Percentiles rank a stretch among this genome's conserved stretches.
These are phyloP conservation scores for Pseudozyma flocculosa DNA, from an alignment of 1,284 basidiomycete genomes.

Conservation along the genomic window DNA sequence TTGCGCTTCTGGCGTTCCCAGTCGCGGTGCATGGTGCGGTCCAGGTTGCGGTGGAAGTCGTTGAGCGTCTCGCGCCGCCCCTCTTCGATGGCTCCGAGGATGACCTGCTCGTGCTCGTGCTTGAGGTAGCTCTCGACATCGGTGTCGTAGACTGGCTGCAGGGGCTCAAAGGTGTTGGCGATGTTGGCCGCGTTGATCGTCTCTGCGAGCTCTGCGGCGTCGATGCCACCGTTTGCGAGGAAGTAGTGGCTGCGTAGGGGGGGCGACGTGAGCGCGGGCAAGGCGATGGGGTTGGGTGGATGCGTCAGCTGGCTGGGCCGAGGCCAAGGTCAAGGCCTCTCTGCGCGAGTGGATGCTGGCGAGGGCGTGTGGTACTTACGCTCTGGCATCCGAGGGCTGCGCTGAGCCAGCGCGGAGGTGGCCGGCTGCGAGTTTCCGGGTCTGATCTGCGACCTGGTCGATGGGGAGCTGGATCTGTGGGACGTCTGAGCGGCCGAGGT, in stretches of 20 bases:
- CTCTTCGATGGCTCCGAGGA: slow-evolving; percentile 90
- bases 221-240: slow-evolving; percentile 84
- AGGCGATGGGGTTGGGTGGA: slow-evolving; percentile 2
- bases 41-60: slow-evolving; percentile 77
- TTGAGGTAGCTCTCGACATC: slow-evolving; percentile 79
- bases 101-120: slow-evolving; percentile 87
- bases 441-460: slow-evolving; percentile 85
- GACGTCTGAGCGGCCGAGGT: slow-evolving; percentile 65
- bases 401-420: slow-evolving; percentile 64
- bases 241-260: slow-evolving; percentile 60
- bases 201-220: slow-evolving; percentile 74
- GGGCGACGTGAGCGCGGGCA: background rate
- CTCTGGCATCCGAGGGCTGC: slow-evolving; percentile 58
- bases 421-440: slow-evolving; percentile 52
- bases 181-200: slow-evolving; percentile 80
- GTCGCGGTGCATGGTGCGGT: slow-evolving; percentile 73
- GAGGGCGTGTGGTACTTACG: too few species aligned
- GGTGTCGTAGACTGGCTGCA: slow-evolving; percentile 84
- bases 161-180: slow-evolving; percentile 78
- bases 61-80: slow-evolving; percentile 79
- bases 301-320: too few species aligned
- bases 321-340: too few species aligned
- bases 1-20: slow-evolving; percentile 88
- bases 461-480: slow-evolving; percentile 82
- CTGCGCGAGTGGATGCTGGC: too few species aligned